Conservation (phyloP, 2,329 filamentous ascomycete genomes). For the Cordyceps javanica region DNA sequence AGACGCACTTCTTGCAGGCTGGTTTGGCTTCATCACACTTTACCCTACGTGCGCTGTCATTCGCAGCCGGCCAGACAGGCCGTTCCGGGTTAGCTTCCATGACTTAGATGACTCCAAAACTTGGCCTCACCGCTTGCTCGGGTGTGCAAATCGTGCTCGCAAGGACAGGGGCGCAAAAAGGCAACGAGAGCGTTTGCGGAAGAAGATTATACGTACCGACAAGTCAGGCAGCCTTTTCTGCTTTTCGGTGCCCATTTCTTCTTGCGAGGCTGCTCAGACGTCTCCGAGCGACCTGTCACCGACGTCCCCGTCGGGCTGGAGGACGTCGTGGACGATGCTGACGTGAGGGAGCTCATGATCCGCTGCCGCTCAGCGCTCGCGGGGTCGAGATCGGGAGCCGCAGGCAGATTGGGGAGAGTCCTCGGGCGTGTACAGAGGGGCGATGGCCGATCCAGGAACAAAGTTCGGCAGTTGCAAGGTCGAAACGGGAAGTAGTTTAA, state of each 20-base stretch:
- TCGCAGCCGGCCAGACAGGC: too few species aligned
- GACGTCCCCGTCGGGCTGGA: background rate
- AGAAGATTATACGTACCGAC: background rate
- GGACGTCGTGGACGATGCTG: background rate
- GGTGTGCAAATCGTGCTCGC: too few species aligned
- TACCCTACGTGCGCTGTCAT: background rate
- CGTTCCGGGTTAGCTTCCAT: background rate
- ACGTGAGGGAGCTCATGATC: background rate
- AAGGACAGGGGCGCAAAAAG: background rate
- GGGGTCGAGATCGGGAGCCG: too few species aligned
- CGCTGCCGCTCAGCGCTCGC: too few species aligned
- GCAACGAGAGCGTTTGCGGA: too few species aligned
- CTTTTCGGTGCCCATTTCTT: conserved; percentile 3
- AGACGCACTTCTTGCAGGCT: background rate
- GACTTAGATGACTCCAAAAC: too few species aligned
- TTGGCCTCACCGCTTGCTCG: background rate
- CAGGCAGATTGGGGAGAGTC: background rate
- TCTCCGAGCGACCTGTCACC: background rate
- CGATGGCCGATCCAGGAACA: background rate
- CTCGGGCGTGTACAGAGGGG: too few species aligned
- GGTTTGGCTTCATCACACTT: conserved; percentile 2
- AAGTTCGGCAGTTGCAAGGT: background rate
- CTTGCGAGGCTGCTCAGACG: background rate
- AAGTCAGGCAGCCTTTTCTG: background rate
- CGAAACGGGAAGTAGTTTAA: background rate